phyloP scores from a whole-genome alignment of 768 basidiomycete genomes.

The Antrodiella citrinella region DNA sequence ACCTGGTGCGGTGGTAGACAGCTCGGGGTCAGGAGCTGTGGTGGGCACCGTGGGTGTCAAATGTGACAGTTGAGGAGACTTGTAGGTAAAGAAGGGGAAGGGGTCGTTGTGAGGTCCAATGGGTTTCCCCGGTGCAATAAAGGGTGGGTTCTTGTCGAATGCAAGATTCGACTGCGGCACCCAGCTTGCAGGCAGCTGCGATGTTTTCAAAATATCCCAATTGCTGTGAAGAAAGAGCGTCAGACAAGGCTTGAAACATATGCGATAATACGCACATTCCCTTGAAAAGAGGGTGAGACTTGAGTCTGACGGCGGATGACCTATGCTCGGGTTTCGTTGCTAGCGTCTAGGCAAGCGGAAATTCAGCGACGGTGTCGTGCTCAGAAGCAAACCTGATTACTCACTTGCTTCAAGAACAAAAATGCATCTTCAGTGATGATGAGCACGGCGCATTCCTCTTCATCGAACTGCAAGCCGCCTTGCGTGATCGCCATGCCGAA shows the following conservation, averaged over 20 bases:
- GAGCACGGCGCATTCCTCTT: not conserved
- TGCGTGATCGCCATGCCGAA: not conserved
- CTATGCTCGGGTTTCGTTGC: too few relatives aligned
- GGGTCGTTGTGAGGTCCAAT: not conserved
- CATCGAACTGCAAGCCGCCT: not conserved
- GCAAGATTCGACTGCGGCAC: not conserved
- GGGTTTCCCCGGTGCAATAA: not conserved
- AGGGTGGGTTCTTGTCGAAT: not conserved
- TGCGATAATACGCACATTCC: not conserved
- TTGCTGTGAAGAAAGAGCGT: not conserved
- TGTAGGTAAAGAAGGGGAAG: not conserved
- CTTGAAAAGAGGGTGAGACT: not conserved
- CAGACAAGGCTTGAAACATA: not conserved
- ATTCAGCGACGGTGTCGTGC: too few relatives aligned
- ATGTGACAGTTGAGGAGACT: too few relatives aligned
- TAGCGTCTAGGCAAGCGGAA: not conserved
- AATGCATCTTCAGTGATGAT: not conserved
- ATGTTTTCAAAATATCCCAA: not conserved
- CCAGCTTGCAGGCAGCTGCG: not conserved
- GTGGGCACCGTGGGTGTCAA: not conserved
- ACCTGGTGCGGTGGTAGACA: not conserved
- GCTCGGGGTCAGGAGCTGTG: not conserved
- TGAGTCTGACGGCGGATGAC: not conserved
- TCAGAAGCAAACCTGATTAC: too few relatives aligned
- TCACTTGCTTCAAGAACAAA: not conserved